Evolutionary conservation across 441 rosid species (phyloP), one percentile per base, ranked within the genome.

Genomic region (Geranium incanum): DNA sequence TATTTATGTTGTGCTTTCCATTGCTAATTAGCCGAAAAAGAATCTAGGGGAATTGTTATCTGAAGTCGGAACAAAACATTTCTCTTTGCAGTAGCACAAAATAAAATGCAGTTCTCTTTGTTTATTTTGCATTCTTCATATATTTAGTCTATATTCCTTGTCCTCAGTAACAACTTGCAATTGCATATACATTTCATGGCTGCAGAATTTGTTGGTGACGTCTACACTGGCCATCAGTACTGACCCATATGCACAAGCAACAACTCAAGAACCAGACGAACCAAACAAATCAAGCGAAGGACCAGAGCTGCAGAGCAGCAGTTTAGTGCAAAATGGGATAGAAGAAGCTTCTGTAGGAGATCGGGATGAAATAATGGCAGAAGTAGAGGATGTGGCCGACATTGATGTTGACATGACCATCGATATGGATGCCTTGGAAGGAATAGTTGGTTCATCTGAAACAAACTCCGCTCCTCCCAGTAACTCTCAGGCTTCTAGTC

Each of bases 131-230:
- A 36, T 37, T 4, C 1, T 23, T 8, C 36, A 37, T 64, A 8
- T 9, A 41, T 41, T 4, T 18, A 1, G 15, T 36, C 12, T 37
- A 36, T 11, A 7, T 12, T 67, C 21, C 6, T 18, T 6, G 28
- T 8, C 2, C 36, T 69, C 0, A 19, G 8, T 38, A n/a, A 6
- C 0, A 28, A 36, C 60, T 18, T 48, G 6, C 19, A 15, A 18
- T 36, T 62, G 18, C 16, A 52, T 39, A 21, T 13, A 11, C 16
- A 43, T 19, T 39, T 68, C 60, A 5, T 69, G 18, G 38, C 68
- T 77, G 72, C 84, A 94, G 99, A 94, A 92, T 79, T 82, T 94
- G 73, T 76, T 85, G 83, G 99, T 94, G 69, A 86, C 97, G 43
- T 89, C 99, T 66, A 86, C 81, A 67, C 68, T 94, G 78, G 78